Conservation (phyloP, 441 rosid species). For the Cnidoscolus chayamansa region DNA sequence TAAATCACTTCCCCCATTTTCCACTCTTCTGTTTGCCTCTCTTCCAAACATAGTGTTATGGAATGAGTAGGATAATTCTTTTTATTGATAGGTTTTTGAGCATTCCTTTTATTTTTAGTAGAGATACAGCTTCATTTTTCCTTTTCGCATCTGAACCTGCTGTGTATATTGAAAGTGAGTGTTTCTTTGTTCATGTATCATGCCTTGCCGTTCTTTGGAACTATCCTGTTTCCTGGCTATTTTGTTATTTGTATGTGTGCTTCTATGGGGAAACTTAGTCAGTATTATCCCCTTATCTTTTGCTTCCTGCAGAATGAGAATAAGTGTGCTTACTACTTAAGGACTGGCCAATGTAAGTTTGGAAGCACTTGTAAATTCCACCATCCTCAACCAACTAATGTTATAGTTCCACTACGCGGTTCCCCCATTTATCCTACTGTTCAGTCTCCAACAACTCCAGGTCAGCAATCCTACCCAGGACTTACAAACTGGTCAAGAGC, state of each 20-base stretch:
- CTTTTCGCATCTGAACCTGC: neutral
- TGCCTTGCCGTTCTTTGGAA: neutral
- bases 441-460: conserved; percentile 64
- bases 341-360: conserved; percentile 97
- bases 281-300: conserved; percentile 2
- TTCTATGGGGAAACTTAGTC: neutral
- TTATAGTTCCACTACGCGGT: conserved; percentile 73
- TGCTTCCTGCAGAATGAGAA: conserved; percentile 60
- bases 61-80: neutral
- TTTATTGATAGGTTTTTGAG: neutral
- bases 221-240: neutral
- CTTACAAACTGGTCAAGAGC: conserved; percentile 83
- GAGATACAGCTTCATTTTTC: neutral
- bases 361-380: conserved; percentile 94
- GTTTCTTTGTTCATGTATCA: neutral
- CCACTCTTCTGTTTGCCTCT: too few relatives aligned
- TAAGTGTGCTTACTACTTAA: conserved; percentile 89
- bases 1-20: too few relatives aligned
- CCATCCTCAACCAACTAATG: conserved; percentile 88
- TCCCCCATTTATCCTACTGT: conserved; percentile 74
- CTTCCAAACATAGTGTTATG: too few relatives aligned
- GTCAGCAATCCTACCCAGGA: conserved; percentile 79
- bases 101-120: neutral
- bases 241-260: neutral
- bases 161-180: neutral